These are phyloP conservation scores for Agaricus subrufescens DNA, from an alignment of 768 basidiomycete genomes.

Conservation along the genomic window DNA sequence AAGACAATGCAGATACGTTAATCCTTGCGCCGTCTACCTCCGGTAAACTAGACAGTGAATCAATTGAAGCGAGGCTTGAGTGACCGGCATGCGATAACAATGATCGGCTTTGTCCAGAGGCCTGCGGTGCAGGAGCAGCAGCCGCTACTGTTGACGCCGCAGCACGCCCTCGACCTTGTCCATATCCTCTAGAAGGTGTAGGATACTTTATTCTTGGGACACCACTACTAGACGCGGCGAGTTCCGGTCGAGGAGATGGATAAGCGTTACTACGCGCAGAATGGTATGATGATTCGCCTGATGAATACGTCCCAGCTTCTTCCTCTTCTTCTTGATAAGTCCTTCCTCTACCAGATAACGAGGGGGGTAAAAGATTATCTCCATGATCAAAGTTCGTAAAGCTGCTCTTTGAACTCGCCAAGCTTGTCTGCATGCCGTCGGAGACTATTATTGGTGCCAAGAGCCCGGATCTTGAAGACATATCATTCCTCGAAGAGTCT, in stretches of 20 bases:
- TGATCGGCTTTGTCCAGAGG: not conserved
- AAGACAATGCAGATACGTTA: slow-evolving; percentile 23
- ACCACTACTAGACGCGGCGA: not conserved
- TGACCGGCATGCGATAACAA: not conserved
- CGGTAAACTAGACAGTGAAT: slow-evolving; percentile 12
- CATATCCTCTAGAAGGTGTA: slow-evolving; percentile 1
- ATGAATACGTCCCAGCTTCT: not conserved
- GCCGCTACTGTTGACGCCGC: not conserved
- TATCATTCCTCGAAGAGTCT: slow-evolving; percentile 5
- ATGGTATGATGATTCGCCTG: slow-evolving; percentile 7
- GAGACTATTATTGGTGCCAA: not conserved
- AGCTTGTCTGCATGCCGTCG: slow-evolving; percentile 13
- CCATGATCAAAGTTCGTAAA: not conserved
- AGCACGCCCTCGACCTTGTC: not conserved
- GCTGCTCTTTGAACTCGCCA: slow-evolving; percentile 16
- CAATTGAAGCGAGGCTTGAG: not conserved
- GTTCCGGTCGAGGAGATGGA: slow-evolving; percentile 1
- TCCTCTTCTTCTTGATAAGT: not conserved
- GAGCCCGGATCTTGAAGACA: not conserved
- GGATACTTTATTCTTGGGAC: slow-evolving; percentile 8
- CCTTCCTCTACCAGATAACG: not conserved
- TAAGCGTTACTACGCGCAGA: slow-evolving; percentile 3
- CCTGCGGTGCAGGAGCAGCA: not conserved
- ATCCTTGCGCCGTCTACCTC: slow-evolving; percentile 26
- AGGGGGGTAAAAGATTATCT: not conserved